Base-by-base conservation (phyloP, 148 eudicot genomes). In the Mesembryanthemum crystallinum region DNA sequence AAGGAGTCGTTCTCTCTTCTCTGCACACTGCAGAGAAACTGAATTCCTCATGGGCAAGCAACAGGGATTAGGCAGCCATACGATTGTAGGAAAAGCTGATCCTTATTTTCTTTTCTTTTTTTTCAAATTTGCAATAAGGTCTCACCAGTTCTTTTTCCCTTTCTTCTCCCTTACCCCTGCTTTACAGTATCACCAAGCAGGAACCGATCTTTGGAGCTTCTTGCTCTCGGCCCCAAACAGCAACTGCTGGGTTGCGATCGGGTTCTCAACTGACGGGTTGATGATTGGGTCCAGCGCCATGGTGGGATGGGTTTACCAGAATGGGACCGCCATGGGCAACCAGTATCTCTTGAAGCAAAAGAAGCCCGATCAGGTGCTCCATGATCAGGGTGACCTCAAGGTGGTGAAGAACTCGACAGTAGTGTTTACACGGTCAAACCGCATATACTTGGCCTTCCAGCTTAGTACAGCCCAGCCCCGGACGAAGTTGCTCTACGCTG, bases 241-340 rank as follows among this genome's bases (percentile, higher is more conserved):
- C 30, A 73, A 85, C 28, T 29, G 84, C 1, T 90, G 89, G 75
- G 63, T 92, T 8, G 96, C 79, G 15, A 88, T 92, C 1, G 97
- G 94, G 42, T 92, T 90, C 74, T 95, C 97, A 0, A 79, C 82
- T 14, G 67, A 85, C 25, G 97, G 94, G 27, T 29, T 21, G 29
- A 92, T 92, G 97, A 81, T 85, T 3, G 92, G 89, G 11, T 88
- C 96, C 20, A 89, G 88, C 30, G 97, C 98, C 6, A 75, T 92
- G 74, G 98, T 92, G 17, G 98, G 97, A 11, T 95, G 96, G 98
- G 51, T 81, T 11, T 20, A 54, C 32, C 11, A 77, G 17, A 82
- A 67, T 60, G 91, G 93, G 20, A 20, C 69, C 1, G 39, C 71
- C 21, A 64, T 13, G 12, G 67, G 86, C 21, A 82, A 72, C 43